A percentile compares a stretch with the other conserved stretches of the same genome.
These are phyloP conservation scores for Arctium lappa DNA, from an alignment of 129 eudicot genomes.

Conservation along the genomic window DNA sequence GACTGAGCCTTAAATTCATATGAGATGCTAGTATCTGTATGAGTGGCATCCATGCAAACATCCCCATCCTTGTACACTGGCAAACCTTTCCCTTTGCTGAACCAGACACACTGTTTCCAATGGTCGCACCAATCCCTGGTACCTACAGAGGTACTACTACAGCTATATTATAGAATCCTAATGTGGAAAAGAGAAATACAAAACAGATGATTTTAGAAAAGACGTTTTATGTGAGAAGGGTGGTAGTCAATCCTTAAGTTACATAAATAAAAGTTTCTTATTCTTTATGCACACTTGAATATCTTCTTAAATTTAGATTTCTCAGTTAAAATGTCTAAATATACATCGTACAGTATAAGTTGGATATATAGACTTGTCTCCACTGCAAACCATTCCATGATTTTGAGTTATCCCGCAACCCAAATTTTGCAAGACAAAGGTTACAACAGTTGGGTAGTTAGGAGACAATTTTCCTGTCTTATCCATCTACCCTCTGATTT, in stretches of 20 bases:
- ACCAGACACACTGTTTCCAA: conserved; percentile 96
- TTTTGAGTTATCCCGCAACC: not conserved
- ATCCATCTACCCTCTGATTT: no score
- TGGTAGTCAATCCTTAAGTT: no score
- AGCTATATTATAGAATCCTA: not conserved
- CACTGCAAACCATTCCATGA: not conserved
- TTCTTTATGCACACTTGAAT: not conserved
- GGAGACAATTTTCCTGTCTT: no score
- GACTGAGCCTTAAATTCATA: conserved; percentile 48
- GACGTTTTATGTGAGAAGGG: not conserved
- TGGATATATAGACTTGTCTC: not conserved
- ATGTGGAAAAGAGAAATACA: not conserved
- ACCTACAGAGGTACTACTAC: conserved; percentile 36
- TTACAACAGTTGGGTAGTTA: no score
- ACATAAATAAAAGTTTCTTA: not conserved
- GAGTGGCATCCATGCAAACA: conserved; percentile 60
- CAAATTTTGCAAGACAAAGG: no score
- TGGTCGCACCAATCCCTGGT: conserved; percentile 85
- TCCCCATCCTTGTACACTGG: conserved; percentile 49
- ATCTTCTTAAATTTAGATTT: not conserved
- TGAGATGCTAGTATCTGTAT: conserved; percentile 70
- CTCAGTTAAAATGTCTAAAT: not conserved
- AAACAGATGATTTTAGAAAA: not conserved
- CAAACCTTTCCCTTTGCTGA: conserved; percentile 58
- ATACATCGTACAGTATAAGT: not conserved